Conservation (phyloP, 2,329 filamentous ascomycete genomes). For the Fusarium piperis region DNA sequence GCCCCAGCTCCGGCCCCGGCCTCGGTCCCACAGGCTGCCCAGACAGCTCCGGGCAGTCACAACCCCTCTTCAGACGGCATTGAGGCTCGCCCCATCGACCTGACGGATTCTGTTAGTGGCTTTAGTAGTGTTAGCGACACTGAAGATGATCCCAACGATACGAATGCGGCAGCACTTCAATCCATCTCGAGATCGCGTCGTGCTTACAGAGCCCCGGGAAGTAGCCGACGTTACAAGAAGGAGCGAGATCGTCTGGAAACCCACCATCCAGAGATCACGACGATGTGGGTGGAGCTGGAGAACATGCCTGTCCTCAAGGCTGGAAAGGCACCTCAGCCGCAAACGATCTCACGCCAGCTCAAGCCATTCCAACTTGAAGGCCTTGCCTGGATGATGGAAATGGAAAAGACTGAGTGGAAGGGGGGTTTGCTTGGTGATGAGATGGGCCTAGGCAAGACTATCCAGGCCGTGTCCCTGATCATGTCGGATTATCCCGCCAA, state of each 20-base stretch:
- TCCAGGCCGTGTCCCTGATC: slow-evolving; percentile 95
- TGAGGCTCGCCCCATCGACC: too few species aligned
- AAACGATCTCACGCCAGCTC: slow-evolving; percentile 80
- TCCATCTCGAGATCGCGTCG: slow-evolving; percentile 45
- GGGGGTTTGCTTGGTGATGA: slow-evolving; percentile 95
- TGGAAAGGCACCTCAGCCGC: slow-evolving; percentile 61
- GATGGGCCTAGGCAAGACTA: slow-evolving; percentile 99
- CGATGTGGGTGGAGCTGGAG: slow-evolving; percentile 86
- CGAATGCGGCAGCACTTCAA: slow-evolving; percentile 18
- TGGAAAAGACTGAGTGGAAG: slow-evolving; percentile 86
- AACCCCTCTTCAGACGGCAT: too few species aligned
- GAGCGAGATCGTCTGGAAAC: slow-evolving; percentile 75
- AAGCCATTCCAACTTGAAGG: slow-evolving; percentile 96
- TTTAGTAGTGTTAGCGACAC: slow-evolving; percentile 33
- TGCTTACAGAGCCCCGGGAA: slow-evolving; percentile 44
- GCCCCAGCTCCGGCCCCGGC: not conserved
- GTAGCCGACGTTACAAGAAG: slow-evolving; percentile 43
- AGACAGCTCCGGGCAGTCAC: not conserved
- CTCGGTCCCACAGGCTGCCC: not conserved
- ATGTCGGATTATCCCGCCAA: slow-evolving; percentile 96
- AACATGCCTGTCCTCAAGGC: slow-evolving; percentile 72
- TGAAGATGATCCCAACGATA: slow-evolving; percentile 15
- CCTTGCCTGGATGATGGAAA: slow-evolving; percentile 91
- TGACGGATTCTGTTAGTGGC: not conserved
- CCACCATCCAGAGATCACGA: slow-evolving; percentile 80